Evolutionary conservation across 306 rosid genomes (phyloP).

Genomic region (Parietaria judaica): DNA sequence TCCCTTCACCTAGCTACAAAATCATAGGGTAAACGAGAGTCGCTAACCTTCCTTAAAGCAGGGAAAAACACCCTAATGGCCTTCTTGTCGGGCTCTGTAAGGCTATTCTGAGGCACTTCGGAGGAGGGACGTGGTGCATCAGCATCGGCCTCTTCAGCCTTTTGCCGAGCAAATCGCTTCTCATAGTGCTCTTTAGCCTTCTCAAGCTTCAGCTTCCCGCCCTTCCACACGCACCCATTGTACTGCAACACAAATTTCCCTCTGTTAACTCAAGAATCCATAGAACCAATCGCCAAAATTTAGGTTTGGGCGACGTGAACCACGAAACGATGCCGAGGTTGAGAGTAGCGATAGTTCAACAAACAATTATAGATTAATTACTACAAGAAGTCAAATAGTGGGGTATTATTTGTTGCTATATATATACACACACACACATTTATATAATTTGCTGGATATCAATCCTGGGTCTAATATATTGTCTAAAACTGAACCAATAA

Average conservation of each 20-base stretch:
- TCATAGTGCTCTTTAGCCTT: slow-evolving; percentile 79
- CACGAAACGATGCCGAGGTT: too few species aligned
- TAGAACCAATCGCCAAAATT: background rate
- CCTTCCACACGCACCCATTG: slow-evolving; percentile 93
- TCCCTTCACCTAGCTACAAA: background rate
- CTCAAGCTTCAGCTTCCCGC: slow-evolving; percentile 73
- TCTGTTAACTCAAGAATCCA: background rate
- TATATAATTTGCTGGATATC: too few species aligned
- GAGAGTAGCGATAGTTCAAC: too few species aligned
- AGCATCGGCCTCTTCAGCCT: slow-evolving; percentile 39
- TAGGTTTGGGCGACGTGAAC: too few species aligned
- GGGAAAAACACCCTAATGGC: slow-evolving; percentile 58
- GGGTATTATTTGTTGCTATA: too few species aligned
- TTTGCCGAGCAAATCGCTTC: slow-evolving; percentile 48
- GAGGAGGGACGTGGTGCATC: slow-evolving; percentile 13
- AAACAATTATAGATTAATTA: too few species aligned
- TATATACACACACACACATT: too few species aligned
- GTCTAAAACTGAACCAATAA: too few species aligned
- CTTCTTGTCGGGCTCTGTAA: slow-evolving; percentile 12
- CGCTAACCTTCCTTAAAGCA: slow-evolving; percentile 47
- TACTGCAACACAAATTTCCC: slow-evolving; percentile 36
- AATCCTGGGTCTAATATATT: too few species aligned
- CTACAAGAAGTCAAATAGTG: too few species aligned
- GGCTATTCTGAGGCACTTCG: slow-evolving; percentile 15
- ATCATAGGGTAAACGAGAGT: background rate